These are phyloP conservation scores for Leccinum imitatum DNA, from an alignment of 768 basidiomycete species.

Conservation along the genomic window DNA sequence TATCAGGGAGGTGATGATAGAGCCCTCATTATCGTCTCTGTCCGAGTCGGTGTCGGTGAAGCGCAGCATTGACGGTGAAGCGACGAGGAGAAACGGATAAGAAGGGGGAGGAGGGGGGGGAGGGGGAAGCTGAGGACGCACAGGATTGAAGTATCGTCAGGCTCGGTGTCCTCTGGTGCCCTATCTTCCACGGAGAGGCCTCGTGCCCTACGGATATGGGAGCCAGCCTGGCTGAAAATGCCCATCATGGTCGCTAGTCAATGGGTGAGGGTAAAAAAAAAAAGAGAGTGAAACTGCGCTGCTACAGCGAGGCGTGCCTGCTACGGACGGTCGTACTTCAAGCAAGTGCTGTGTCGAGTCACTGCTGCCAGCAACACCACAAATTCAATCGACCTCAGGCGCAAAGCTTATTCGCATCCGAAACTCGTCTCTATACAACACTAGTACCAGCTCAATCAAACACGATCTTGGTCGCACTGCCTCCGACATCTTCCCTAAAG, in stretches of 20 bases:
- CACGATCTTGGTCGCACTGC: conserved; percentile 74
- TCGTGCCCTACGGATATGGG: conserved; percentile 67
- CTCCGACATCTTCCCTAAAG: conserved; percentile 61
- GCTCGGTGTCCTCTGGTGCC: conserved; percentile 78
- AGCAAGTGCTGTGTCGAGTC: not conserved
- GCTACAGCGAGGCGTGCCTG: conserved; percentile 25
- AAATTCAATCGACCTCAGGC: not conserved
- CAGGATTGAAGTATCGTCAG: conserved; percentile 89
- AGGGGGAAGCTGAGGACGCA: conserved; percentile 42
- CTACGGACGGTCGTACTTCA: not conserved
- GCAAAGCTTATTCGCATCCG: not conserved
- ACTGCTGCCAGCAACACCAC: not conserved
- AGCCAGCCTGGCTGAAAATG: conserved; percentile 69
- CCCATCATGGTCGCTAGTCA: conserved; percentile 62
- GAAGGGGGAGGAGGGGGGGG: conserved; percentile 32
- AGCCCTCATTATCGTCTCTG: conserved; percentile 93
- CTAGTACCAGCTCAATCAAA: conserved; percentile 44
- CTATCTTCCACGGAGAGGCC: conserved; percentile 64
- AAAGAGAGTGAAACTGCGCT: conserved; percentile 12
- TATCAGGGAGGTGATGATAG: conserved; percentile 82
- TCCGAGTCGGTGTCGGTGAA: conserved; percentile 36
- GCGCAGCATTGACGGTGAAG: conserved; percentile 26
- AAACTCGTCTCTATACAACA: not conserved
- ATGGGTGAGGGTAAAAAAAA: not conserved
- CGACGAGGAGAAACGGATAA: conserved; percentile 8